A percentile compares a stretch with the other conserved stretches of the same genome.
phyloP scores from a whole-genome alignment of 225 moss, liverwort and hornwort genomes.

The Pseudoscleropodium purum region DNA sequence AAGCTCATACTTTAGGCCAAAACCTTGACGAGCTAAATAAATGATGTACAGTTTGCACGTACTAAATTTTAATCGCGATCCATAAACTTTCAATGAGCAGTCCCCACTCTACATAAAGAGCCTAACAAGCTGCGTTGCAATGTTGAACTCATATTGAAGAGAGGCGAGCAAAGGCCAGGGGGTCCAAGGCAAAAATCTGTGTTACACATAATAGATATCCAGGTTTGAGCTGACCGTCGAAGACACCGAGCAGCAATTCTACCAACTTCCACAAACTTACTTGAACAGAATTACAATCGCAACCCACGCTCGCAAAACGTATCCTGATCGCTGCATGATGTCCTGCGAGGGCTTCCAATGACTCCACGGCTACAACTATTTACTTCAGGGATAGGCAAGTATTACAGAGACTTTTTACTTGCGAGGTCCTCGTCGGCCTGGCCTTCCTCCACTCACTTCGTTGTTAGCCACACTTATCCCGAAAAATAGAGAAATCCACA shows the following conservation, averaged over 20 bases:
- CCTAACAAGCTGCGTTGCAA: background rate
- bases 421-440: conserved; percentile 27
- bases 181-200: background rate
- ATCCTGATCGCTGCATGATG: background rate
- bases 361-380: background rate
- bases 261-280: background rate
- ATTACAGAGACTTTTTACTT: background rate
- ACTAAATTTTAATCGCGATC: background rate
- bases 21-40: background rate
- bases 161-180: background rate
- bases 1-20: background rate
- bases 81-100: background rate
- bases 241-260: background rate
- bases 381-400: background rate
- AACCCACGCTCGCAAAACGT: background rate
- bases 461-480: conserved; percentile 36
- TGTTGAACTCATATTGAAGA: background rate
- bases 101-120: background rate
- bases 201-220: background rate
- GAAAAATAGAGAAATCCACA: conserved; percentile 41
- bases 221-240: background rate
- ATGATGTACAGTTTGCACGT: background rate
- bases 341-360: background rate
- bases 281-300: background rate
- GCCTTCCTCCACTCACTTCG: conserved; percentile 30